Percentiles rank a stretch among this genome's conserved stretches.
Conservation (phyloP, 225 moss, liverwort and hornwort genomes). For the Sphagnum contortum region DNA sequence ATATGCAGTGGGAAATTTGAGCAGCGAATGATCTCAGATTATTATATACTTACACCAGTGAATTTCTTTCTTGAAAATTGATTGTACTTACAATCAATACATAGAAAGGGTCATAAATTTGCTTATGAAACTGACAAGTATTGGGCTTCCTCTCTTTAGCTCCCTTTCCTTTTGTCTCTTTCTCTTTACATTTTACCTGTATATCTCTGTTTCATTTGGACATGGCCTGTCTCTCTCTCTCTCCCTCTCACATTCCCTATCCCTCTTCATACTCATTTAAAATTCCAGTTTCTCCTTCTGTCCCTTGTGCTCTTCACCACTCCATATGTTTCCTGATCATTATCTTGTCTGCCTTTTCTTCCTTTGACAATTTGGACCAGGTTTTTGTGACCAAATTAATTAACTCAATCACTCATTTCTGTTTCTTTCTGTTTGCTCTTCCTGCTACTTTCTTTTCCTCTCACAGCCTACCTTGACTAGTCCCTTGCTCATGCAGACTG, state of each 20-base stretch:
- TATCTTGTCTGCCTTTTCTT: neutral
- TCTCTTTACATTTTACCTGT: slow-evolving; percentile 1
- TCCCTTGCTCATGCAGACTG: neutral
- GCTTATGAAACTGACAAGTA: no score
- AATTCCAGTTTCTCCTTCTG: neutral
- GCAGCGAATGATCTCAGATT: no score
- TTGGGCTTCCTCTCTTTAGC: slow-evolving; percentile 1
- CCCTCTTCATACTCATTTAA: neutral
- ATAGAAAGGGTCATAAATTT: no score
- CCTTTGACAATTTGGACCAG: slow-evolving; percentile 2
- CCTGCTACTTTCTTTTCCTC: neutral
- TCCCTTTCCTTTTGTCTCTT: slow-evolving; percentile 2
- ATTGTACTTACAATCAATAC: no score
- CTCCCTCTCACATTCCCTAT: slow-evolving; percentile 4
- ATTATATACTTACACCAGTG: no score
- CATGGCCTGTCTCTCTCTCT: slow-evolving; percentile 1
- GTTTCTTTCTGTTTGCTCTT: slow-evolving; percentile 6
- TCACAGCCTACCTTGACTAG: slow-evolving; percentile 4
- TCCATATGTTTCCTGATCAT: neutral
- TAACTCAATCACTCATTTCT: neutral
- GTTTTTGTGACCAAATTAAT: slow-evolving; percentile 1
- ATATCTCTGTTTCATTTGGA: neutral
- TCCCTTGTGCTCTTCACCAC: slow-evolving; percentile 1
- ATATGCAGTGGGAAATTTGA: no score
- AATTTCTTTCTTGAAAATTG: no score